Evolutionary conservation across 169 alveolate genomes (phyloP).

Genomic region (Eimeria praecox): DNA sequence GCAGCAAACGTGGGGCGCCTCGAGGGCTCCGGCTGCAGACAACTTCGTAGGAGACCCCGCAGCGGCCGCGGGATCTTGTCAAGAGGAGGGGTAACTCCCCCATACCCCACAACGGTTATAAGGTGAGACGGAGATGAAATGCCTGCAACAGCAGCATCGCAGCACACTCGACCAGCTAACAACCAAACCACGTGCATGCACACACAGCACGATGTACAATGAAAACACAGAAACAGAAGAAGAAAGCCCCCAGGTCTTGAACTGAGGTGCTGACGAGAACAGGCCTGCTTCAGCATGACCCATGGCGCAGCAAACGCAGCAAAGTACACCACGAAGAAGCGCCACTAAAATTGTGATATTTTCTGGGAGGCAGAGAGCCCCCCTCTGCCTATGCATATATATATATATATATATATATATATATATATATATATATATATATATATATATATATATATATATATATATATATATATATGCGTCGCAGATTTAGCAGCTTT

Average conservation of each 20-base stretch:
- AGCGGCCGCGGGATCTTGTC: constrained; percentile 61
- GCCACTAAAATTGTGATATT: neutral
- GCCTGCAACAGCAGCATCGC: constrained; percentile 66
- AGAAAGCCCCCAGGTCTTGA: neutral
- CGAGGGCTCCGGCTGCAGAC: constrained; percentile 59
- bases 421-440: no score
- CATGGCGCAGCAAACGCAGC: neutral
- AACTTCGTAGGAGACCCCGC: constrained; percentile 41
- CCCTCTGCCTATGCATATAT: no score
- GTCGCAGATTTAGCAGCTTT: no score
- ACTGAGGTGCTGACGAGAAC: neutral
- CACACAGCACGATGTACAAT: neutral
- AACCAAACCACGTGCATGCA: neutral
- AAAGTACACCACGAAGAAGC: neutral
- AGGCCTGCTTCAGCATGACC: neutral
- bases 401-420: no score
- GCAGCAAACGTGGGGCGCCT: constrained; percentile 72
- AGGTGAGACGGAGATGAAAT: constrained; percentile 71
- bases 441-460: no score
- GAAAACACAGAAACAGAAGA: neutral
- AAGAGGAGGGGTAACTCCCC: constrained; percentile 37
- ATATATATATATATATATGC: no score
- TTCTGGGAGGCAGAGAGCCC: neutral
- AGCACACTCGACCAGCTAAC: neutral
- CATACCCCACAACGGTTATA: constrained; percentile 78